Evolutionary conservation across 106 monocot species (phyloP).

Genomic region (Agapanthus africanus): DNA sequence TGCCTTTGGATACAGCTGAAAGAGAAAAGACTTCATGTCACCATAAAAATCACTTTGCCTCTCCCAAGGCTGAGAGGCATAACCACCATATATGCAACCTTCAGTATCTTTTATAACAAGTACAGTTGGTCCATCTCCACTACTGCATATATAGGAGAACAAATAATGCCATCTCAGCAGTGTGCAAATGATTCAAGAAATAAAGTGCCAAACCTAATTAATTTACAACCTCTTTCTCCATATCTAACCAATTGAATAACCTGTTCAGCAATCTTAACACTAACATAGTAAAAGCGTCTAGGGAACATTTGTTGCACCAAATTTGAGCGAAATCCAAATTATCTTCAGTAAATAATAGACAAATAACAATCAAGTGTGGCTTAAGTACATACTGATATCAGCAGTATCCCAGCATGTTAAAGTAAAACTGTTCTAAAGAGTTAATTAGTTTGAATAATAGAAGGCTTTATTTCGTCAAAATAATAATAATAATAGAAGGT

Average conservation of each 20-base stretch:
- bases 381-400: background rate
- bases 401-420: background rate
- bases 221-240: background rate
- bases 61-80: constrained; percentile 95
- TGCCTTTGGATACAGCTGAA: constrained; percentile 77
- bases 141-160: constrained; percentile 33
- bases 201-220: background rate
- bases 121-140: constrained; percentile 59
- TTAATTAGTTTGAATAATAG: background rate
- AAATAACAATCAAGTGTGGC: background rate
- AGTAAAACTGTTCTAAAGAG: background rate
- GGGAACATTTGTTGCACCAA: background rate
- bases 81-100: constrained; percentile 85
- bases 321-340: background rate
- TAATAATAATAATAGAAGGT: too few relatives aligned
- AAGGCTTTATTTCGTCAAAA: too few relatives aligned
- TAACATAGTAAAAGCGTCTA: background rate
- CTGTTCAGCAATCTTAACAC: background rate
- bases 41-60: constrained; percentile 91
- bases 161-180: background rate
- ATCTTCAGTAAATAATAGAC: background rate
- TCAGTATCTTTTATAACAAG: constrained; percentile 78
- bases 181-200: background rate
- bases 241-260: background rate
- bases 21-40: constrained; percentile 92